Percentiles rank a stretch among this genome's conserved stretches.
phyloP scores from a whole-genome alignment of 345 rosid species.

The Citrus unshiu region DNA sequence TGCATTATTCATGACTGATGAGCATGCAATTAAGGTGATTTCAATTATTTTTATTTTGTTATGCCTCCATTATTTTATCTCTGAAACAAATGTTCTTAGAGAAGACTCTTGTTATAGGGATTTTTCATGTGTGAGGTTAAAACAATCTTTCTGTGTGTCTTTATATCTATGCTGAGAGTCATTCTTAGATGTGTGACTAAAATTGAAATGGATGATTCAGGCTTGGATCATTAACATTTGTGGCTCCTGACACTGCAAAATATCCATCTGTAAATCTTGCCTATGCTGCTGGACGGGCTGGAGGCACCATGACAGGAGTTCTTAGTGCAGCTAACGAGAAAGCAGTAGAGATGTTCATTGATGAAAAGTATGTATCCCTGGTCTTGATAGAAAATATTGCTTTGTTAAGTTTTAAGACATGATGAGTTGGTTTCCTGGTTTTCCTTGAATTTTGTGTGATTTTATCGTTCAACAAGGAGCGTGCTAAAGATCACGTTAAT shows the following conservation, averaged over 20 bases:
- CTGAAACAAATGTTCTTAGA: background rate
- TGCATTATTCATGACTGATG: background rate
- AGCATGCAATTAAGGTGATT: background rate
- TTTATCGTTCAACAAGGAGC: background rate
- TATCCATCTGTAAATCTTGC: slow-evolving; percentile 97
- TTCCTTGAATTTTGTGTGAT: background rate
- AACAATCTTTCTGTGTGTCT: background rate
- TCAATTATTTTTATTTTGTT: background rate
- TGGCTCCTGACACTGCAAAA: slow-evolving; percentile 81
- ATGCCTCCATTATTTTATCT: background rate
- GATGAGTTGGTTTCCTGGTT: background rate
- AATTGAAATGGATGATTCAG: slow-evolving; percentile 35
- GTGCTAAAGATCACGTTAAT: background rate
- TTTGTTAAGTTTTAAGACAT: background rate
- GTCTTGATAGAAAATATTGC: slow-evolving; percentile 4
- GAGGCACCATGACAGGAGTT: slow-evolving; percentile 99
- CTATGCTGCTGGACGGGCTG: slow-evolving; percentile 95
- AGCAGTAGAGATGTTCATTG: slow-evolving; percentile 82
- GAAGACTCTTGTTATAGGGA: background rate
- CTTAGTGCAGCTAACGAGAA: slow-evolving; percentile 92
- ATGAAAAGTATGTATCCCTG: slow-evolving; percentile 58
- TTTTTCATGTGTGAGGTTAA: background rate
- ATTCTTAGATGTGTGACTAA: background rate
- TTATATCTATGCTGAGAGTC: background rate
- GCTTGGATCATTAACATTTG: slow-evolving; percentile 86